These are phyloP conservation scores for Lactarius akahatsu DNA, from an alignment of 768 basidiomycete species.

Conservation along the genomic window DNA sequence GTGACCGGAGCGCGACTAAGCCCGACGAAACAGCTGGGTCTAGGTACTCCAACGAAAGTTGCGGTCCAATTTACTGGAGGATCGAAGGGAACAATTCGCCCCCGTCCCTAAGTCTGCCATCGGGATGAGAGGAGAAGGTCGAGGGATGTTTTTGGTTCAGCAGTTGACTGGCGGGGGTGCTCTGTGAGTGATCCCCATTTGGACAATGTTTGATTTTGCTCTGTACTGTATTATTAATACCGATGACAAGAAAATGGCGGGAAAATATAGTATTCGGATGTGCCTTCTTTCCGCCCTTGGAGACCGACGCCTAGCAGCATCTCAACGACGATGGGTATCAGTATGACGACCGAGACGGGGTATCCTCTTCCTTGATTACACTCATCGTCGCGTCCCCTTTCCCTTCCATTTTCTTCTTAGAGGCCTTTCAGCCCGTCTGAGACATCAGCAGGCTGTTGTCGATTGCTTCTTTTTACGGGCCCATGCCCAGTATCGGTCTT, in stretches of 20 bases:
- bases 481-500: slow-evolving; percentile 5
- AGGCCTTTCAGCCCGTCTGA: slow-evolving; percentile 13
- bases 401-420: neutral
- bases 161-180: slow-evolving; percentile 69
- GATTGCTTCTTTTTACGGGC: slow-evolving; percentile 13
- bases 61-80: slow-evolving; percentile 40
- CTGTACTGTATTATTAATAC: slow-evolving; percentile 17
- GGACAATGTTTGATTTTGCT: neutral
- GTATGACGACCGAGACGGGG: slow-evolving; percentile 8
- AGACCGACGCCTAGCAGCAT: slow-evolving; percentile 4
- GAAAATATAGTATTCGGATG: neutral
- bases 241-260: neutral
- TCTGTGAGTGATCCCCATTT: slow-evolving; percentile 9
- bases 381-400: neutral
- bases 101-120: slow-evolving; percentile 79
- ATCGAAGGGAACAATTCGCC: slow-evolving; percentile 37
- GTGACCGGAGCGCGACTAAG: slow-evolving; percentile 67
- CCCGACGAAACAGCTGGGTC: slow-evolving; percentile 61
- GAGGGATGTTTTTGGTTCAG: slow-evolving; percentile 72
- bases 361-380: neutral
- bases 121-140: slow-evolving; percentile 71
- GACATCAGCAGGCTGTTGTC: slow-evolving; percentile 25
- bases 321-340: slow-evolving; percentile 7
- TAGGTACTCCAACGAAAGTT: slow-evolving; percentile 72
- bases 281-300: slow-evolving; percentile 1